Evolutionary conservation across 1,284 basidiomycete species (phyloP), one percentile per base, ranked within the genome.

Genomic region (Moesziomyces antarcticus): DNA sequence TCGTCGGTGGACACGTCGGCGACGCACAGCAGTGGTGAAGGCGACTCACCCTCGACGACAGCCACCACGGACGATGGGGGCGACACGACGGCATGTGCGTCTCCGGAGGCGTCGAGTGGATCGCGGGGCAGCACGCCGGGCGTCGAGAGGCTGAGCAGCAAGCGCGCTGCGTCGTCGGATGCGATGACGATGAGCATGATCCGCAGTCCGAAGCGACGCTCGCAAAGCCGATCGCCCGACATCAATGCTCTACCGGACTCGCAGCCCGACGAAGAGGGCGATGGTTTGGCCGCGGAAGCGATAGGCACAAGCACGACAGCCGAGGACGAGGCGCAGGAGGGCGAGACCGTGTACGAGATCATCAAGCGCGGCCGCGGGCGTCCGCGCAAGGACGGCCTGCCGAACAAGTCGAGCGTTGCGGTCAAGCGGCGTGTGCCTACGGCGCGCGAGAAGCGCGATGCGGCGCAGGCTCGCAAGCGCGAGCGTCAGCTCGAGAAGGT

Each of bases 1-100:
- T 69, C 76, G 8, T 78, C 76, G 8, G 76, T 78, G 42, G 76
- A 78, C 55, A 78, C 76, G 1, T 65, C 67, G 18, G 74, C 61
- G n/a, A 76, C 74, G 4, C 66, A 71, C 53, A 73, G 71, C 51
- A 76, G 74, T 50, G 64, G 61, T n/a, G 74, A 76, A 47, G 74
- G 74, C 50, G 71, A 58, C n/a, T 68, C 64, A 3, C 57, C 73
- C 4, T 75, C 73, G 21, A 78, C 76, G 5, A 71, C 61, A 8
- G 76, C 76, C 9, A 78, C 76, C 10, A 78, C 76, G 3, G 76
- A 78, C 27, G 76, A 78, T 25, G 69, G 69, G 16, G 63, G 52
- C 45, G 72, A 77, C n/a, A 52, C 58, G 22, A 68, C 71, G 13
- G 58, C 71, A 6, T 67, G 63, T 37, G 66, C 57, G 16, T 65